These are phyloP conservation scores for Leccinum truebloodii DNA, from an alignment of 768 basidiomycete species.

Conservation along the genomic window DNA sequence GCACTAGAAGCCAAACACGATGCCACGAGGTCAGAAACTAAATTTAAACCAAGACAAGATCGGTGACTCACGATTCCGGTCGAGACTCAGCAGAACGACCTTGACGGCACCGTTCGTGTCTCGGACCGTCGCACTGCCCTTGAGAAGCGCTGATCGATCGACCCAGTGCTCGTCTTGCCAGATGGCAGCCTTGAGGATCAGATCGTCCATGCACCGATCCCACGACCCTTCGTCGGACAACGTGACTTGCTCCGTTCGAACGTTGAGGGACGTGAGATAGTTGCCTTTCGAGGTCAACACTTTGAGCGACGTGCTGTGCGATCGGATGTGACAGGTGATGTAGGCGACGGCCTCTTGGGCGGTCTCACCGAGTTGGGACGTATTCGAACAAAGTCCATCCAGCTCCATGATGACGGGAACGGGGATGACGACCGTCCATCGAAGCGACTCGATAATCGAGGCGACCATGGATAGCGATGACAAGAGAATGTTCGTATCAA, in stretches of 20 bases:
- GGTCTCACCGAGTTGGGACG: conserved; percentile 67
- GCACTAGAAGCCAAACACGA: conserved; percentile 52
- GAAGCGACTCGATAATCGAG: conserved; percentile 72
- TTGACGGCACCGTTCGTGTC: conserved; percentile 59
- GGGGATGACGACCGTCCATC: conserved; percentile 90
- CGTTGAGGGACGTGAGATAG: conserved; percentile 78
- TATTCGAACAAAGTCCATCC: conserved; percentile 78
- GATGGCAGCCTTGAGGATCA: conserved; percentile 87
- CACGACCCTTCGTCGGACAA: conserved; percentile 50
- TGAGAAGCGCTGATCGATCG: conserved; percentile 77
- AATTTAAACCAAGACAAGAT: conserved; percentile 14
- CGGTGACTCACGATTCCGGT: conserved; percentile 77
- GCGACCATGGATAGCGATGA: conserved; percentile 75
- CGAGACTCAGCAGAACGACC: conserved; percentile 87
- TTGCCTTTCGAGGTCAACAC: conserved; percentile 96
- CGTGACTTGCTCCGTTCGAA: conserved; percentile 84
- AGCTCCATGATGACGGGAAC: conserved; percentile 97
- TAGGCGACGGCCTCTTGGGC: conserved; percentile 75
- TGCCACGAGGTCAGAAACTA: conserved; percentile 11
- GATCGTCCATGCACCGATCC: conserved; percentile 90
- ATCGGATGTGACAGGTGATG: conserved; percentile 72
- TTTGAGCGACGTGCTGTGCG: conserved; percentile 78
- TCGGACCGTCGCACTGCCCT: conserved; percentile 32
- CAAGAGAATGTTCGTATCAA: conserved; percentile 94
- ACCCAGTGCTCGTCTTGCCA: conserved; percentile 95